Conservation (phyloP, 768 basidiomycete species). For the Pulveroboletus sp. region DNA sequence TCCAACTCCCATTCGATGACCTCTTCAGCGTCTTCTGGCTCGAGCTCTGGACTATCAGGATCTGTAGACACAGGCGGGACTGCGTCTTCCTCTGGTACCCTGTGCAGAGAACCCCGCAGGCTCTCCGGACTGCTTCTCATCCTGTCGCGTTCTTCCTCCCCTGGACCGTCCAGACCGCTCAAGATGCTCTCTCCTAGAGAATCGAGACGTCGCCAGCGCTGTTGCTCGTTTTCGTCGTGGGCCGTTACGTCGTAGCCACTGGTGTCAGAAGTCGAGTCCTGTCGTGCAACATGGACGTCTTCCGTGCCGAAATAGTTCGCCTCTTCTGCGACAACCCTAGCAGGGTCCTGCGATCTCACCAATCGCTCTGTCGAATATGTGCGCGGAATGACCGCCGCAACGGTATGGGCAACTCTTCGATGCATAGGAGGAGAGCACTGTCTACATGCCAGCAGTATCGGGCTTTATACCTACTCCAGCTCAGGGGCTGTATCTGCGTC, state of each 20-base stretch:
- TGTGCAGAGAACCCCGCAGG: conserved; percentile 28
- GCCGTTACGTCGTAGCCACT: conserved; percentile 20
- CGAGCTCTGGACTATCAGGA: conserved; percentile 14
- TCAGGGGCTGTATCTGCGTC: conserved; percentile 22
- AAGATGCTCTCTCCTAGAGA: conserved; percentile 31
- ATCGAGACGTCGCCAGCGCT: conserved; percentile 30
- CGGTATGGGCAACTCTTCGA: conserved; percentile 29
- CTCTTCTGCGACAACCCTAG: conserved; percentile 11
- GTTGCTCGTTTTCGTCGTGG: conserved; percentile 20
- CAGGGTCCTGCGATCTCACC: conserved; percentile 17
- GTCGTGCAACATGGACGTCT: conserved; percentile 8
- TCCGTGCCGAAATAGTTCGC: conserved; percentile 12
- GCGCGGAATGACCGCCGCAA: conserved; percentile 25
- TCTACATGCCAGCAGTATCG: conserved; percentile 1
- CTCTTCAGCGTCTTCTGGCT: conserved; percentile 35
- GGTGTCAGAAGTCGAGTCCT: conserved; percentile 12
- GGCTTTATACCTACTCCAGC: conserved; percentile 21
- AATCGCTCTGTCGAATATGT: conserved; percentile 16
- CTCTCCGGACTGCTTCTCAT: conserved; percentile 34
- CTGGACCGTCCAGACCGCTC: conserved; percentile 26
- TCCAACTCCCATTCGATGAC: conserved; percentile 45
- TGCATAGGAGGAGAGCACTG: conserved; percentile 20
- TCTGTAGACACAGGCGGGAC: conserved; percentile 7
- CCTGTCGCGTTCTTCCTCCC: conserved; percentile 22
- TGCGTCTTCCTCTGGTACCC: conserved; percentile 37